Percentiles rank a stretch among this genome's conserved stretches.
Evolutionary conservation across 169 alveolate species (phyloP).

Genomic region (Plasmodium coatneyi): DNA sequence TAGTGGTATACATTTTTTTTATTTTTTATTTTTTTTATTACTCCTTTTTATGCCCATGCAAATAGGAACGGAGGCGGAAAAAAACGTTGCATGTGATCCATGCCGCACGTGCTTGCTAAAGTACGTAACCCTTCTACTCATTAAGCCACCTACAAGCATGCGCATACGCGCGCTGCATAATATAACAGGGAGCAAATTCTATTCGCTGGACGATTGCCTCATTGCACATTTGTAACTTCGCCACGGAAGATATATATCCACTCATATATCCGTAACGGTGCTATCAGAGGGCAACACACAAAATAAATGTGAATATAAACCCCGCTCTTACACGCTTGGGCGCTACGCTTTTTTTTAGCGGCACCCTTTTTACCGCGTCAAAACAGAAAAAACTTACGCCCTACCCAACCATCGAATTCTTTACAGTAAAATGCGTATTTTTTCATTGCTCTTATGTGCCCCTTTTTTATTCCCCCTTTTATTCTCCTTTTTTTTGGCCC

Average conservation of each 20-base stretch:
- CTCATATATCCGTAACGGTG: neutral
- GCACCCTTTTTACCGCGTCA: neutral
- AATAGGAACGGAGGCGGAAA: neutral
- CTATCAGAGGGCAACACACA: neutral
- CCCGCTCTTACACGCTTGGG: neutral
- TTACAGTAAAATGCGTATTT: neutral
- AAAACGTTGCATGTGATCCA: neutral
- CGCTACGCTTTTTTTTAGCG: neutral
- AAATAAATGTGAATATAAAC: neutral
- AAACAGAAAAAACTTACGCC: neutral
- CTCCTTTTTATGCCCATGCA: neutral
- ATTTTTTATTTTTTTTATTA: no score
- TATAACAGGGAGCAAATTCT: neutral
- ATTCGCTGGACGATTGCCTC: neutral
- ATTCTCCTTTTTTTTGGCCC: neutral
- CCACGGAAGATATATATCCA: neutral
- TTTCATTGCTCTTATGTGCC: neutral
- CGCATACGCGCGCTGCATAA: neutral
- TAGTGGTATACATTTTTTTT: neutral
- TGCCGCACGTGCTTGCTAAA: neutral
- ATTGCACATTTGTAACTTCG: neutral
- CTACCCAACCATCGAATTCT: neutral
- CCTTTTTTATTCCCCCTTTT: neutral
- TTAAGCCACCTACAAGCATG: neutral
- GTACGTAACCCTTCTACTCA: neutral